Base-by-base conservation (phyloP, 140 eudicot species). In the Oenanthe javanica region DNA sequence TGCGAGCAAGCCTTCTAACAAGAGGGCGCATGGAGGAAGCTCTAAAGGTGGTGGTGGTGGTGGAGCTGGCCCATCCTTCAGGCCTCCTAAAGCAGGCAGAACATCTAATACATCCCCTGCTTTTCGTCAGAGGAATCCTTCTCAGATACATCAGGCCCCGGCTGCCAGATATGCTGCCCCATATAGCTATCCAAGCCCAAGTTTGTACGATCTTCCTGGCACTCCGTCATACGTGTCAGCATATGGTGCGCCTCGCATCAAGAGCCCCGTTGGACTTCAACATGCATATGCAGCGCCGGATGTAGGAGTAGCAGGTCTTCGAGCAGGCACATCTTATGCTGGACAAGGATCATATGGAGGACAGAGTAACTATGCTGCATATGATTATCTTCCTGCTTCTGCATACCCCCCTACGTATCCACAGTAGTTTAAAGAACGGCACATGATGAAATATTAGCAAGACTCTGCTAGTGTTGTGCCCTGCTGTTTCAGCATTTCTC, bases 21-120 rank as follows among this genome's bases (percentile, higher is more conserved):
- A 87, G 84, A 82, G 90, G 12, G 64, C 88, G 9, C 90, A 59
- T 47, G 81, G 79, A 66, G 77, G 88, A 5, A 64, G 80, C n/a
- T 50, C 78, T 72, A 81, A 79, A 40, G 31, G 80, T 42, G 76
- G 81, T 23, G 31, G 80, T 42, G 76, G 81, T 23, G 42, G 57
- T 63, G 76, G 76, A 16, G 57, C 21, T 10, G 38, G 82, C 31
- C 36, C 81, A 80, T 84, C 89, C 70, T 81, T 61, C 66, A 84
- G 89, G 23, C 89, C 86, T 49, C 83, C 87, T 5, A 86, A 86
- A 83, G 36, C 77, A 1, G 80, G 77, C 72, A 78, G 82, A 47
- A 27, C 47, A 57, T 76, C 84, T 23, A 46, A 16, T 23, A 82
- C 42, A 9, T 81, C 86, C 72, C 83, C 87, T 31, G 77, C 77